phyloP scores from a whole-genome alignment of 768 basidiomycete genomes.

The Xerocomellus intermedius region DNA sequence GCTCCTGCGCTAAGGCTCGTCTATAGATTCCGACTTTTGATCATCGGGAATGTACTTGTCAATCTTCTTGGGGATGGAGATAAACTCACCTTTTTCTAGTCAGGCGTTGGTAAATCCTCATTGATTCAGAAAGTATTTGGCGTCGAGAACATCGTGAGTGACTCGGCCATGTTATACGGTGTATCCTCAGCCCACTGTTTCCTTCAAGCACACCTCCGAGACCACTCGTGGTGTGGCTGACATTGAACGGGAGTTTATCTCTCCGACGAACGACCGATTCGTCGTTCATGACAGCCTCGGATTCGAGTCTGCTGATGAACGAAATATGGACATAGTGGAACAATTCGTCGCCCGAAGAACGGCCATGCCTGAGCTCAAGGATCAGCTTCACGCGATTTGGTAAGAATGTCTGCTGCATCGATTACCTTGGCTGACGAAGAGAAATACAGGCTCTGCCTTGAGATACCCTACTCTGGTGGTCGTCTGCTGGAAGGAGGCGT shows the following conservation, averaged over 20 bases:
- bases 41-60: conserved; percentile 14
- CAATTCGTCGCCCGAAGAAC: conserved; percentile 4
- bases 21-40: conserved; percentile 14
- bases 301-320: conserved; percentile 12
- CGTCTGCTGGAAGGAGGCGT: conserved; percentile 15
- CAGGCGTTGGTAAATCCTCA: conserved; percentile 16
- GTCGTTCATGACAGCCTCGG: conserved; percentile 21
- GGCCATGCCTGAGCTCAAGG: background rate
- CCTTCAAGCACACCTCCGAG: conserved; percentile 2
- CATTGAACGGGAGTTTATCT: conserved; percentile 15
- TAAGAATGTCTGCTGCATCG: background rate
- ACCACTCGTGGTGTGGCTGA: conserved; percentile 2
- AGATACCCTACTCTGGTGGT: conserved; percentile 13
- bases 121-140: conserved; percentile 14
- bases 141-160: conserved; percentile 9
- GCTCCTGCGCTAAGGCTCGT: background rate
- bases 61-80: background rate
- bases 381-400: conserved; percentile 18
- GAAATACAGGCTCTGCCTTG: conserved; percentile 14
- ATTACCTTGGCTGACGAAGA: background rate
- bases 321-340: conserved; percentile 3
- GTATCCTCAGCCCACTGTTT: background rate
- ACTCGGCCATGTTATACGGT: background rate
- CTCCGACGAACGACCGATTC: conserved; percentile 11
- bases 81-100: conserved; percentile 2